These are phyloP conservation scores for Nissolia schottii DNA, from an alignment of 306 rosid species.

Conservation along the genomic window DNA sequence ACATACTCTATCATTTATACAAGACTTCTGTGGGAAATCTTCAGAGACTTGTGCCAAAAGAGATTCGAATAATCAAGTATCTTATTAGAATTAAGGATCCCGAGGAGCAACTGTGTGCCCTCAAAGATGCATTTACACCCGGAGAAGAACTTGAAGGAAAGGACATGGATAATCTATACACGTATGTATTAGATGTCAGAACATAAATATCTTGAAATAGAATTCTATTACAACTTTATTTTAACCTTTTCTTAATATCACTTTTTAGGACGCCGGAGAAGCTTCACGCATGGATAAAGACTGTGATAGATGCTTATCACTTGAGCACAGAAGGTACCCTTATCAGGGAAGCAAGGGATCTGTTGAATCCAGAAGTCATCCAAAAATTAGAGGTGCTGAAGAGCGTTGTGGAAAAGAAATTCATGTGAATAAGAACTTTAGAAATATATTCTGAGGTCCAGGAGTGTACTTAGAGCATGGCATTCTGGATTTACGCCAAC, in stretches of 20 bases:
- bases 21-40: constrained; percentile 76
- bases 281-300: constrained; percentile 68
- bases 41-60: constrained; percentile 82
- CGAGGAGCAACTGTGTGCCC: constrained; percentile 57
- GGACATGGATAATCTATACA: constrained; percentile 66
- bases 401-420: constrained; percentile 58
- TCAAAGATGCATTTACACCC: constrained; percentile 87
- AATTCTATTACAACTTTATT: background rate
- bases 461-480: background rate
- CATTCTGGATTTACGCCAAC: constrained; percentile 12
- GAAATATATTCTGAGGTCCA: background rate
- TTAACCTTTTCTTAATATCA: background rate
- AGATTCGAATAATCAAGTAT: constrained; percentile 74
- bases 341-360: constrained; percentile 82
- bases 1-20: constrained; percentile 74
- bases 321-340: constrained; percentile 76
- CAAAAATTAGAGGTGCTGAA: constrained; percentile 66
- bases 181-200: constrained; percentile 48
- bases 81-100: constrained; percentile 74
- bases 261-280: constrained; percentile 79
- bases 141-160: constrained; percentile 85
- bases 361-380: constrained; percentile 77
- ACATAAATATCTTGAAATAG: background rate
- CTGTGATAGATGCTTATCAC: constrained; percentile 74
- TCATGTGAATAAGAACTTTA: constrained; percentile 48